These are phyloP conservation scores for Stentor roeselii DNA, from an alignment of 73 alveolate genomes.

Conservation along the genomic window DNA sequence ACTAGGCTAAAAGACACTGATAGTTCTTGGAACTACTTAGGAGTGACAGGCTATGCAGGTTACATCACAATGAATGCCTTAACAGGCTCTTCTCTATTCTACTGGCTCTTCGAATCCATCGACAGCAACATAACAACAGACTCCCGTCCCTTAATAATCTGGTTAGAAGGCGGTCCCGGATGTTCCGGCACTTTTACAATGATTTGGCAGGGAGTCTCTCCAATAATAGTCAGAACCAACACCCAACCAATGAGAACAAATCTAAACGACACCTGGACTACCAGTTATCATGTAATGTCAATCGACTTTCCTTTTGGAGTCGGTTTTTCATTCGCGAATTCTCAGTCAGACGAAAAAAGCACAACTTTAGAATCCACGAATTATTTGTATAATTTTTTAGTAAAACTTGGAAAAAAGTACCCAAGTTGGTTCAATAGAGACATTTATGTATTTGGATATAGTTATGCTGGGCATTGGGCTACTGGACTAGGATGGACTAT, in stretches of 20 bases:
- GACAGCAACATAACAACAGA: neutral
- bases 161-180: constrained; percentile 93
- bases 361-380: neutral
- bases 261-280: constrained; percentile 1
- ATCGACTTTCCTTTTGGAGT: constrained; percentile 61
- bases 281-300: constrained; percentile 50
- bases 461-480: constrained; percentile 85
- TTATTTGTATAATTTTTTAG: constrained; percentile 35
- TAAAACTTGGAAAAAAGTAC: constrained; percentile 47
- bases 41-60: constrained; percentile 26
- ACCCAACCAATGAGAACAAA: neutral
- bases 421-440: constrained; percentile 61
- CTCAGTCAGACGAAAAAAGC: neutral
- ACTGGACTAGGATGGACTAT: constrained; percentile 62
- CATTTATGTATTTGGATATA: constrained; percentile 74
- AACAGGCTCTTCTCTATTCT: constrained; percentile 23
- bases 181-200: constrained; percentile 70
- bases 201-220: constrained; percentile 70
- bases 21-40: constrained; percentile 4
- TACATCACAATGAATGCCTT: neutral
- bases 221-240: constrained; percentile 29
- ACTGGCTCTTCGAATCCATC: constrained; percentile 22
- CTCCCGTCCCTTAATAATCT: constrained; percentile 59
- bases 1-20: neutral
- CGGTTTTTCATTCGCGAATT: constrained; percentile 35